A percentile compares a stretch with the other conserved stretches of the same genome.
Conservation (phyloP, 2,329 filamentous ascomycete species). For the Amauroascus verrucosus region DNA sequence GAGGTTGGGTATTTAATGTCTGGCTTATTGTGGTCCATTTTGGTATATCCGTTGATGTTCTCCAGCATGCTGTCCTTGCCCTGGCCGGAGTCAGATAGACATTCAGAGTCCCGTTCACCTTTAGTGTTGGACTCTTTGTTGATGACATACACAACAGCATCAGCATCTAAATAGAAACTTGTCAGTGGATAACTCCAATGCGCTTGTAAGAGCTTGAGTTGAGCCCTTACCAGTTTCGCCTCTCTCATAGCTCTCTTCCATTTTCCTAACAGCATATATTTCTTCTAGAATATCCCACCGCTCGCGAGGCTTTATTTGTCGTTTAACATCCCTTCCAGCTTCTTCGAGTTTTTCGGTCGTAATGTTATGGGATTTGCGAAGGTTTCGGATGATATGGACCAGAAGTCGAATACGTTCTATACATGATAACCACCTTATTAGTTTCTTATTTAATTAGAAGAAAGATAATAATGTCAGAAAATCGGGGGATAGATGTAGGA, state of each 20-base stretch:
- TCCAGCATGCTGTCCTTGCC: neutral
- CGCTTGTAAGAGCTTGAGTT: neutral
- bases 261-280: conserved; percentile 31
- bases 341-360: conserved; percentile 33
- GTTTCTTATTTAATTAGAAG: neutral
- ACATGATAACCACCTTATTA: neutral
- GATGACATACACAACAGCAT: conserved; percentile 30
- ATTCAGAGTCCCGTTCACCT: conserved; percentile 12
- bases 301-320: conserved; percentile 29
- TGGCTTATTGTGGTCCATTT: neutral
- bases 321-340: conserved; percentile 29
- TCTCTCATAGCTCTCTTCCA: conserved; percentile 34
- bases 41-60: neutral
- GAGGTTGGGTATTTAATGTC: conserved; percentile 1
- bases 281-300: conserved; percentile 33
- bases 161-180: conserved; percentile 23
- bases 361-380: conserved; percentile 25
- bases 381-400: conserved; percentile 34
- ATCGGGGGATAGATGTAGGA: too few relatives aligned
- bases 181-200: neutral
- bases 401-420: conserved; percentile 31
- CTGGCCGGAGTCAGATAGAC: conserved; percentile 7
- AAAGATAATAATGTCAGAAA: too few relatives aligned
- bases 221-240: conserved; percentile 28
- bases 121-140: conserved; percentile 27